These are phyloP conservation scores for Aquilaria malaccensis DNA, from an alignment of 345 rosid species.

Conservation along the genomic window DNA sequence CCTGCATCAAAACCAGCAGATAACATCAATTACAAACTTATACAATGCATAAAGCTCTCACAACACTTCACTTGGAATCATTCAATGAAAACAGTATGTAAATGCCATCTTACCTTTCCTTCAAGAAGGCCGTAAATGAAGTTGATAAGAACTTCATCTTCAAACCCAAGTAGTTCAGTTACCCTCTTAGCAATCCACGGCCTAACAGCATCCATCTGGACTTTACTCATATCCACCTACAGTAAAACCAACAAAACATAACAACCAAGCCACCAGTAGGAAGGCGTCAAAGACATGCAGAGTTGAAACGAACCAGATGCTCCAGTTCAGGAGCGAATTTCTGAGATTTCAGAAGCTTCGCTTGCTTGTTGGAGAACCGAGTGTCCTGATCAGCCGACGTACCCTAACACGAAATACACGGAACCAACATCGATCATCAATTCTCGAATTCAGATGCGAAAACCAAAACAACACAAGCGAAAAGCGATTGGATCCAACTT, in stretches of 20 bases:
- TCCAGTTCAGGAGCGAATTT: constrained; percentile 88
- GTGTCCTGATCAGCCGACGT: constrained; percentile 98
- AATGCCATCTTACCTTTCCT: constrained; percentile 47
- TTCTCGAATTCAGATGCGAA: constrained; percentile 5
- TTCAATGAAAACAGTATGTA: neutral
- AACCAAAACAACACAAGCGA: constrained; percentile 8
- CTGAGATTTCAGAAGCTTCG: constrained; percentile 84
- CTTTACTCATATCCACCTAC: constrained; percentile 82
- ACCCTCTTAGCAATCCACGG: constrained; percentile 97
- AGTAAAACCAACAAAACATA: neutral
- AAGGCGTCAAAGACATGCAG: neutral
- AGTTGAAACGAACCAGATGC: constrained; percentile 50
- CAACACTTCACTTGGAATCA: neutral
- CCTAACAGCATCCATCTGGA: constrained; percentile 88
- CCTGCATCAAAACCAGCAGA: constrained; percentile 29
- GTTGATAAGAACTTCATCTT: constrained; percentile 97
- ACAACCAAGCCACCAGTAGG: neutral
- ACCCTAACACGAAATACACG: constrained; percentile 39
- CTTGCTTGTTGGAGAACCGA: constrained; percentile 98
- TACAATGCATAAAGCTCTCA: neutral
- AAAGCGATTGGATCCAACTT: constrained; percentile 21
- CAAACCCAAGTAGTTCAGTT: constrained; percentile 92
- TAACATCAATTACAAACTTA: neutral
- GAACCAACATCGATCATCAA: neutral
- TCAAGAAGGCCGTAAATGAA: constrained; percentile 93